phyloP scores from a whole-genome alignment of 306 rosid species.

The Sechiopsis laciniata region DNA sequence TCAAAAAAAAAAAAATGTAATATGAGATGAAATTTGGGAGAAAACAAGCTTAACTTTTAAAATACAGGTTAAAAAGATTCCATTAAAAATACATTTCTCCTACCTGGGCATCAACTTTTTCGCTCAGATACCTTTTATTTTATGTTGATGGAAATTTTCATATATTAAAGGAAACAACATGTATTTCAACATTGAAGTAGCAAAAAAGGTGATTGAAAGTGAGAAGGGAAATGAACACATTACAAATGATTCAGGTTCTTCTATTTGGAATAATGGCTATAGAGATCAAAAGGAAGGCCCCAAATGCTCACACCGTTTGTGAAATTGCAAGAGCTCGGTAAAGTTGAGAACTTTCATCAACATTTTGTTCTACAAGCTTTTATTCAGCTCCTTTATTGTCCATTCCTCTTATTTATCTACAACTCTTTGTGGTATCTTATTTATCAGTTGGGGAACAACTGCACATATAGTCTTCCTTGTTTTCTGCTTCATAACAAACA shows the following conservation, averaged over 20 bases:
- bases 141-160: no score
- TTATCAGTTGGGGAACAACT: slow-evolving; percentile 74
- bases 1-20: no score
- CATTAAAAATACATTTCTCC: no score
- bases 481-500: slow-evolving; percentile 84
- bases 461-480: slow-evolving; percentile 75
- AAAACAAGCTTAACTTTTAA: no score
- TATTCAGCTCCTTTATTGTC: not conserved
- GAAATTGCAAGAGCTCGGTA: slow-evolving; percentile 94
- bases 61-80: no score
- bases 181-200: no score
- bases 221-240: not conserved
- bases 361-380: not conserved
- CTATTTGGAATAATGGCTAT: slow-evolving; percentile 91
- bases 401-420: not conserved
- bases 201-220: not conserved
- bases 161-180: no score
- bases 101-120: no score
- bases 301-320: slow-evolving; percentile 86
- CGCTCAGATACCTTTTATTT: no score
- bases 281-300: slow-evolving; percentile 96
- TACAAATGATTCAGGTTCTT: slow-evolving; percentile 46
- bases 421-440: not conserved
- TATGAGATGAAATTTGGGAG: no score
- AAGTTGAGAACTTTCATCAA: slow-evolving; percentile 20